A percentile compares a stretch with the other conserved stretches of the same genome.
Conservation (phyloP, 345 rosid species). For the Aquilaria yunnanensis region DNA sequence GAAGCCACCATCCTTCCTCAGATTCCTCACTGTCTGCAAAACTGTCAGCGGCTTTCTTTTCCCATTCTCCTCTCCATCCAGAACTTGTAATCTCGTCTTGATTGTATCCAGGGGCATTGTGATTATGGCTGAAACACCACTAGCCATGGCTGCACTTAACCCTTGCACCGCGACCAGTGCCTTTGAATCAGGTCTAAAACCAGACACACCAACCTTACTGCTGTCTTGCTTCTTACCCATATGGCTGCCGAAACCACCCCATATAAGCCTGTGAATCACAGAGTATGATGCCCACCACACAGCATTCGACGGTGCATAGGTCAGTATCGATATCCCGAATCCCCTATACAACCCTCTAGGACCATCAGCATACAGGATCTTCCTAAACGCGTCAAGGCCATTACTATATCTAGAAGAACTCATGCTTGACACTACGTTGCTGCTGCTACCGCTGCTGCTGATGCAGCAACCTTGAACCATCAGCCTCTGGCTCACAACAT, state of each 20-base stretch:
- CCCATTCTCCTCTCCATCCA: conserved; percentile 66
- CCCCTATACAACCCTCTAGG: conserved; percentile 83
- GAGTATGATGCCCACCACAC: conserved; percentile 99
- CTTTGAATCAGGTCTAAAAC: conserved; percentile 34
- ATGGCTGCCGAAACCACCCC: conserved; percentile 41
- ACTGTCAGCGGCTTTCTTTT: conserved; percentile 53
- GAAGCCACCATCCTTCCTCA: conserved; percentile 73
- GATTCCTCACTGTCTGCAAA: conserved; percentile 44
- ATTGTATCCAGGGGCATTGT: conserved; percentile 88
- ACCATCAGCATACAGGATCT: conserved; percentile 70
- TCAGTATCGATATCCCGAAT: conserved; percentile 86
- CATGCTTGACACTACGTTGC: conserved; percentile 24
- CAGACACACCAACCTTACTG: conserved; percentile 6
- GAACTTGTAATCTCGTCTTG: conserved; percentile 79
- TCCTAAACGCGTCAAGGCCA: conserved; percentile 77
- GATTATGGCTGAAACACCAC: conserved; percentile 68
- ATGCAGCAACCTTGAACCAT: conserved; percentile 66
- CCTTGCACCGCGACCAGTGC: conserved; percentile 55
- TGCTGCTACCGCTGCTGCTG: conserved; percentile 11
- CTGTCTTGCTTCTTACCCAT: conserved; percentile 23
- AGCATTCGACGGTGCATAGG: conserved; percentile 93
- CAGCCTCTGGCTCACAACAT: conserved; percentile 89
- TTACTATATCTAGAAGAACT: conserved; percentile 42
- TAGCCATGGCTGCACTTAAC: conserved; percentile 72
- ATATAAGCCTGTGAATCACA: conserved; percentile 57